Evolutionary conservation across 2,329 filamentous ascomycete species (phyloP), one percentile per base, ranked within the genome.

Genomic region (Epichloe amarillans): DNA sequence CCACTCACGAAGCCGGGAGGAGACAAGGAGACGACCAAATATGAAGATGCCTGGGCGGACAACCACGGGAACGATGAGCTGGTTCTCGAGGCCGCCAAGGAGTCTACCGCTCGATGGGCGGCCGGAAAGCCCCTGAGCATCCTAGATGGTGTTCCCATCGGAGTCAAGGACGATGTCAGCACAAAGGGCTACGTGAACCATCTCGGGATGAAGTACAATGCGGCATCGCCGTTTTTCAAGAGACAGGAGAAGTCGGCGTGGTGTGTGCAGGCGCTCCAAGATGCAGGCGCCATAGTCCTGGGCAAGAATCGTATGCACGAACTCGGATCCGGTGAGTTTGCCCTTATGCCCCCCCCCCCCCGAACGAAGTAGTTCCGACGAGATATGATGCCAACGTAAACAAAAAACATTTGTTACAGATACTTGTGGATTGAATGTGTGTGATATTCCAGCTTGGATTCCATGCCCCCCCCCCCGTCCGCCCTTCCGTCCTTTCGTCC

Each of bases 221-320:
- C 77, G 52, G 76, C 71, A 2, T 60, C 71, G 39, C 64, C 69
- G 3, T 72, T 66, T 56, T 79, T 74, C 76, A 74, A 58, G 50
- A 69, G 75, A 54, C 71, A 61, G 55, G 71, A 60, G 62, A 67
- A 73, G 54, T 86, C 86, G 0, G 75, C 73, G 4, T 90, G 84
- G 83, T 86, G 84, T 52, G 79, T 88, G 5, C 70, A 71, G 62
- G 80, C 82, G 68, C 77, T 88, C 65, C 76, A 85, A 60, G 83
- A 87, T 53, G 82, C 82, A 1, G 88, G 88, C 2, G 88, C 84
- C 2, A 70, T 94, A 21, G 72, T 88, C 48, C 70, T 90, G 51
- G 88, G 83, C 19, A 90, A 88, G 69, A 79, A 82, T 53, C 83
- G 76, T 47, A 93, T 89, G 84, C 86, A 88, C 64, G 88, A 88